Conservation (phyloP, 106 monocot species). For the Dioscorea zingiberensis region DNA sequence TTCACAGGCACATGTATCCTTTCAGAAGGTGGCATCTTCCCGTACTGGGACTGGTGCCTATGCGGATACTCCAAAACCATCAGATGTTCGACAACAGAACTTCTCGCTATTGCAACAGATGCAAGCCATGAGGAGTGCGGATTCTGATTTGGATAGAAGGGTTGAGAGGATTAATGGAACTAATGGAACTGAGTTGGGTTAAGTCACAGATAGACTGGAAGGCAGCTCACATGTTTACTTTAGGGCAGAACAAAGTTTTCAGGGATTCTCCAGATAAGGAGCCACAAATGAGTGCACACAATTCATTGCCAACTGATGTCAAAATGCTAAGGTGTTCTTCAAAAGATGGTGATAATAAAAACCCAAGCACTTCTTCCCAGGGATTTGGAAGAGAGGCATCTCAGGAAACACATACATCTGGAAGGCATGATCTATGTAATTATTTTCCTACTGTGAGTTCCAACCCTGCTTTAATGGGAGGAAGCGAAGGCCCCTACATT, state of each 20-base stretch:
- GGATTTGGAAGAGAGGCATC: slow-evolving; percentile 8
- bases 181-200: slow-evolving; percentile 27
- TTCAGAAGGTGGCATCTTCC: slow-evolving; percentile 18
- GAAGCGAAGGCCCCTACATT: slow-evolving; percentile 12
- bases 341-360: slow-evolving; percentile 11
- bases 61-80: slow-evolving; percentile 2
- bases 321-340: slow-evolving; percentile 29
- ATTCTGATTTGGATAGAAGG: slow-evolving; percentile 42
- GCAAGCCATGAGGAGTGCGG: slow-evolving; percentile 59
- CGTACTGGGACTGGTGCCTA: slow-evolving; percentile 18
- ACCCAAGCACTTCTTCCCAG: slow-evolving; percentile 12
- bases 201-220: slow-evolving; percentile 18
- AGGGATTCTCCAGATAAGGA: slow-evolving; percentile 7
- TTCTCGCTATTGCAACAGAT: slow-evolving; percentile 81
- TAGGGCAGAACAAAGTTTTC: slow-evolving; percentile 3
- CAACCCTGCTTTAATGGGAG: slow-evolving; percentile 2
- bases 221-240: slow-evolving; percentile 11
- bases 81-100: slow-evolving; percentile 25
- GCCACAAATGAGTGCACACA: slow-evolving; percentile 3
- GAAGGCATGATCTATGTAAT: slow-evolving; percentile 2
- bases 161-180: slow-evolving; percentile 42
- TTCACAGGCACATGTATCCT: slow-evolving; percentile 13
- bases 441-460: slow-evolving; percentile 4
- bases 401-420: not conserved
- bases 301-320: slow-evolving; percentile 8